Percentiles rank a stretch among this genome's conserved stretches.
Conservation (phyloP, 192 early-diverging fungal species). For the Entophlyctis luteolus region DNA sequence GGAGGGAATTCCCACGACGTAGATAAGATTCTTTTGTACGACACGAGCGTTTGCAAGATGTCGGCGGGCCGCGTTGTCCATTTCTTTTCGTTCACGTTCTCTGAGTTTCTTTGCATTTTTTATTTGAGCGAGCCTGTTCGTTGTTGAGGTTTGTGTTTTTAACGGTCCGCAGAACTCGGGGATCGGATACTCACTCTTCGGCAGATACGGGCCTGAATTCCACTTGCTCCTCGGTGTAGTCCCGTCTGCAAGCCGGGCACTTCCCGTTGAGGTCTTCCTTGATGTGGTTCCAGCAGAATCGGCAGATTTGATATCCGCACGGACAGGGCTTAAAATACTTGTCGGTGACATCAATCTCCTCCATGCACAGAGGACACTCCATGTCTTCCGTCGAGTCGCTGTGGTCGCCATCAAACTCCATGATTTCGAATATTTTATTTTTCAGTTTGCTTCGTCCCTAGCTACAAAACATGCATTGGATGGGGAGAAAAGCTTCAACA, state of each 20-base stretch:
- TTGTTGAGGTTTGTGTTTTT: not conserved
- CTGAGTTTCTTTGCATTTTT: conserved; percentile 82
- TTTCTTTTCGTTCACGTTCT: conserved; percentile 87
- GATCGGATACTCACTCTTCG: conserved; percentile 91
- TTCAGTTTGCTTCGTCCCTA: too few relatives aligned
- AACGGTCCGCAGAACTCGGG: too few relatives aligned
- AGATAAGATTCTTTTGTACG: conserved; percentile 96
- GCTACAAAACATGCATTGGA: too few relatives aligned
- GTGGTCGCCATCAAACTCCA: too few relatives aligned
- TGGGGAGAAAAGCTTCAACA: too few relatives aligned
- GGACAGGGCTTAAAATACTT: conserved; percentile 96
- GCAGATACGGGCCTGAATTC: conserved; percentile 84
- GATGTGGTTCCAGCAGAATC: conserved; percentile 98
- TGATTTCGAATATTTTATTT: too few relatives aligned
- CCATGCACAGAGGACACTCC: conserved; percentile 98
- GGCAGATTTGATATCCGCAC: conserved; percentile 99
- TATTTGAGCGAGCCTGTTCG: conserved; percentile 55
- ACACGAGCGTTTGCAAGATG: conserved; percentile 86
- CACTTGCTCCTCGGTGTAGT: conserved; percentile 84
- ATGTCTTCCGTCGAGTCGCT: conserved; percentile 94
- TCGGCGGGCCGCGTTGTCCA: conserved; percentile 70
- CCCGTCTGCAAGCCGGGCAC: conserved; percentile 91
- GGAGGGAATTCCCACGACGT: conserved; percentile 88
- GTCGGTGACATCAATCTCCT: conserved; percentile 96
- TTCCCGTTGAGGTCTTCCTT: conserved; percentile 87